Conservation (phyloP, 2,329 filamentous ascomycete genomes). For the Verticillium alfalfae region DNA sequence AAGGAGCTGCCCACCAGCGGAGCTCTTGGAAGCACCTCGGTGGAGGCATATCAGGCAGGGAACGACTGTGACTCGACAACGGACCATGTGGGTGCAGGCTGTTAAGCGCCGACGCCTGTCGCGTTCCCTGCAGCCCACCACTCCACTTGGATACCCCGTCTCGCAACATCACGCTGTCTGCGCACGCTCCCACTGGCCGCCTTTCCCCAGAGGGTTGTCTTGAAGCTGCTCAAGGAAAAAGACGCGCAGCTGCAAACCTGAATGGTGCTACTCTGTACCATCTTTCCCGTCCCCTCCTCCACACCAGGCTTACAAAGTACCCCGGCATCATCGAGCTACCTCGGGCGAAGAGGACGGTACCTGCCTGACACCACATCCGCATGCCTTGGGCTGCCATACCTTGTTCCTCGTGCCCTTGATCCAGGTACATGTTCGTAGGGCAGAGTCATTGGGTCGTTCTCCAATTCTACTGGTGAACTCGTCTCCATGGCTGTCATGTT, state of each 20-base stretch:
- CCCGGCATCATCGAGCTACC: not conserved
- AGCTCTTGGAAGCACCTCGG: not conserved
- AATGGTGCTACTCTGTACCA: conserved; percentile 15
- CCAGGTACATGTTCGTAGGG: not conserved
- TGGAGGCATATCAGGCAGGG: conserved; percentile 1
- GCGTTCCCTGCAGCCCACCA: conserved; percentile 40
- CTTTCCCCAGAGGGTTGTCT: not conserved
- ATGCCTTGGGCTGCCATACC: not conserved
- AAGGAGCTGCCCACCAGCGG: not conserved
- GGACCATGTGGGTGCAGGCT: conserved; percentile 27
- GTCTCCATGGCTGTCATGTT: not conserved
- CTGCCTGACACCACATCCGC: not conserved
- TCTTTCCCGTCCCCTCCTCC: conserved; percentile 5
- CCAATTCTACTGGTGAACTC: not conserved
- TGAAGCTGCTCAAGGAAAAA: conserved; percentile 15
- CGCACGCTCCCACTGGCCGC: conserved; percentile 22
- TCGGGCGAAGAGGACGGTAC: not conserved
- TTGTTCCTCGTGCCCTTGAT: not conserved
- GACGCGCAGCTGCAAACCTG: conserved; percentile 30
- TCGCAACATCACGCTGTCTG: conserved; percentile 19
- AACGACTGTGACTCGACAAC: conserved; percentile 11
- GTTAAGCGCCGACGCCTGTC: conserved; percentile 55
- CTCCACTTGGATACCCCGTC: conserved; percentile 16
- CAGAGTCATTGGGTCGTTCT: not conserved
- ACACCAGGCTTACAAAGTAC: not conserved